Percentiles rank a stretch among this genome's conserved stretches.
phyloP scores from a whole-genome alignment of 2,329 filamentous ascomycete genomes.

The Macroventuria anomochaeta region DNA sequence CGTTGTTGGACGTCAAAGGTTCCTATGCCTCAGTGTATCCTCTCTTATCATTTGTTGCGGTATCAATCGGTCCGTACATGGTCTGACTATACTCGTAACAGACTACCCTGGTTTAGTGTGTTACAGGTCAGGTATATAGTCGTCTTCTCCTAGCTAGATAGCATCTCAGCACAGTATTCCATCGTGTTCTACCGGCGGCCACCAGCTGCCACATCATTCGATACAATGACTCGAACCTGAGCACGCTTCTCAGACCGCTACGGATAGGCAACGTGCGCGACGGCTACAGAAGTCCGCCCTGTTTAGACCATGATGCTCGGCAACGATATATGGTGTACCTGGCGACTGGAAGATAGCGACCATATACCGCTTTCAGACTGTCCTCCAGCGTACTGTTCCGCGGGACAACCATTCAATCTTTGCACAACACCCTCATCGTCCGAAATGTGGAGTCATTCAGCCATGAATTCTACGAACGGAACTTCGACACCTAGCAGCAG shows the following conservation, averaged over 20 bases:
- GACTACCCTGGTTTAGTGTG: too few relatives aligned
- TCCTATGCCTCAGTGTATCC: neutral
- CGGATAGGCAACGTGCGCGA: neutral
- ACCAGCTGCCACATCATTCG: neutral
- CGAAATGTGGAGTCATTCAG: neutral
- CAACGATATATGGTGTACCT: neutral
- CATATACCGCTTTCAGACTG: neutral
- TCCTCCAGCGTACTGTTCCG: neutral
- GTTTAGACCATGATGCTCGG: slow-evolving; percentile 1
- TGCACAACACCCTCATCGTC: neutral
- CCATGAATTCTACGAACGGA: slow-evolving; percentile 3
- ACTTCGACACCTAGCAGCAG: slow-evolving; percentile 9
- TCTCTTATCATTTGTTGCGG: neutral
- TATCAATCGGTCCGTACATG: too few relatives aligned
- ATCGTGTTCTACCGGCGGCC: too few relatives aligned
- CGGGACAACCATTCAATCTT: neutral
- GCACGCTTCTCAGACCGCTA: neutral
- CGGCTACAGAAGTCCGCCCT: neutral
- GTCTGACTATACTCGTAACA: too few relatives aligned
- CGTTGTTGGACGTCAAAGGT: neutral
- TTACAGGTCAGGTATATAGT: too few relatives aligned
- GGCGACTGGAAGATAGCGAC: neutral
- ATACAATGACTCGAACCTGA: neutral
- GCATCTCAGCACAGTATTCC: too few relatives aligned
- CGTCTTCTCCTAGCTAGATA: too few relatives aligned